A percentile compares a stretch with the other conserved stretches of the same genome.
These are phyloP conservation scores for Hymenoscyphus albidus DNA, from an alignment of 2,329 filamentous ascomycete species.

Conservation along the genomic window DNA sequence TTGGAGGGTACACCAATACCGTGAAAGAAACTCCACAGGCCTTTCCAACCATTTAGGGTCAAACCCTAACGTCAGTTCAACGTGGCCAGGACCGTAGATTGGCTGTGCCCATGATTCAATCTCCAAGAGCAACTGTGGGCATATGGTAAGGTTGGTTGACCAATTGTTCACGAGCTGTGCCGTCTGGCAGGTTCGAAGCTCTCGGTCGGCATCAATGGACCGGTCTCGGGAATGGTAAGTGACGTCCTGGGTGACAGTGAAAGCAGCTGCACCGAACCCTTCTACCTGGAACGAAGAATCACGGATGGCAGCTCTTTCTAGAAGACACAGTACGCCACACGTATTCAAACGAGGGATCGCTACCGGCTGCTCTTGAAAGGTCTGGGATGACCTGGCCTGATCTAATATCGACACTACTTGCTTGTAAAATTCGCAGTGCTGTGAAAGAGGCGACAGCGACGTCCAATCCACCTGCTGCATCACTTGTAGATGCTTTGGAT, in stretches of 20 bases:
- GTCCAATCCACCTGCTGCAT: constrained; percentile 50
- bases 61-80: constrained; percentile 15
- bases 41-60: constrained; percentile 20
- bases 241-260: constrained; percentile 33
- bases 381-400: constrained; percentile 27
- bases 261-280: constrained; percentile 39
- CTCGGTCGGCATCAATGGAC: constrained; percentile 7
- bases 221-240: constrained; percentile 36
- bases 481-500: constrained; percentile 37
- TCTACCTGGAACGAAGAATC: constrained; percentile 34
- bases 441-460: constrained; percentile 39
- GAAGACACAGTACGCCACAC: constrained; percentile 17
- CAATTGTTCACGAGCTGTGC: constrained; percentile 24
- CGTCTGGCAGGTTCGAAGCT: constrained; percentile 16
- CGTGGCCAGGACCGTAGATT: constrained; percentile 12
- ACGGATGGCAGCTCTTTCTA: constrained; percentile 33
- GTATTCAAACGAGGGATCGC: not conserved
- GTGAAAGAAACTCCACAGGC: constrained; percentile 19
- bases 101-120: constrained; percentile 21
- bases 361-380: constrained; percentile 2
- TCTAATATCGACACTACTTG: constrained; percentile 37
- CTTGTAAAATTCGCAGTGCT: constrained; percentile 43
- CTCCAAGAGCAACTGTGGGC: constrained; percentile 19
- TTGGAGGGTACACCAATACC: constrained; percentile 27
- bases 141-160: constrained; percentile 13